Evolutionary conservation across 768 basidiomycete genomes (phyloP), one percentile per base, ranked within the genome.

Genomic region (Mycena chlorophos): DNA sequence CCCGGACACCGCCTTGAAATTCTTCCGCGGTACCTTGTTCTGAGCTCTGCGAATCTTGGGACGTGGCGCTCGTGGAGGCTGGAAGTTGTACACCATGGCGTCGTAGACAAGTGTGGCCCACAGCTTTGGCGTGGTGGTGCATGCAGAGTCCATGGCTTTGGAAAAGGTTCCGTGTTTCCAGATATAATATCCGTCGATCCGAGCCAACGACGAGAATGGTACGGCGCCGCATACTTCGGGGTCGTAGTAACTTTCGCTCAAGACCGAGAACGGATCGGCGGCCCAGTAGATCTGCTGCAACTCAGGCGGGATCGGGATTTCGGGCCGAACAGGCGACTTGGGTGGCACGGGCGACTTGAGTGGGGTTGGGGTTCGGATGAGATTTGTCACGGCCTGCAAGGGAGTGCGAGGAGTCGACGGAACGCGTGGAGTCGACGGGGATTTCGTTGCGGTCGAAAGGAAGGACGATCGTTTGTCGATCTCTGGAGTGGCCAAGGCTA

Each of bases 361-460:
- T 17, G 61, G 57, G 26, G 63, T 57, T 28, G 63, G 55, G n/a
- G 62, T 63, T 13, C 65, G 66, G 26, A 69, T 64, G n/a, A 66
- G 54, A 23, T 64, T 65, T 22, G 63, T 58, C 10, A 70, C 54
- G 5, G 67, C 51, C n/a, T 49, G 56, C n/a, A 69, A 27, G 4
- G 66, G 66, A 27, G 62, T 66, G 22, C 65, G 59, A 0, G 67
- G 59, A 56, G n/a, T n/a, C n/a, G n/a, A n/a, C n/a, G n/a, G n/a
- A n/a, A n/a, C n/a, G n/a, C n/a, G n/a, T n/a, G n/a, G n/a, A n/a
- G n/a, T n/a, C n/a, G n/a, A n/a, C n/a, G n/a, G n/a, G n/a, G 61
- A 13, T 40, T 62, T 66, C 40, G 61, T 37, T 19, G 55, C 58
- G 56, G 65, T 43, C 61, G 61, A 26, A 62, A 65, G 63, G 43